Base-by-base conservation (phyloP, 371 early-diverging fungal genomes). In the Basidiobolus meristosporus region DNA sequence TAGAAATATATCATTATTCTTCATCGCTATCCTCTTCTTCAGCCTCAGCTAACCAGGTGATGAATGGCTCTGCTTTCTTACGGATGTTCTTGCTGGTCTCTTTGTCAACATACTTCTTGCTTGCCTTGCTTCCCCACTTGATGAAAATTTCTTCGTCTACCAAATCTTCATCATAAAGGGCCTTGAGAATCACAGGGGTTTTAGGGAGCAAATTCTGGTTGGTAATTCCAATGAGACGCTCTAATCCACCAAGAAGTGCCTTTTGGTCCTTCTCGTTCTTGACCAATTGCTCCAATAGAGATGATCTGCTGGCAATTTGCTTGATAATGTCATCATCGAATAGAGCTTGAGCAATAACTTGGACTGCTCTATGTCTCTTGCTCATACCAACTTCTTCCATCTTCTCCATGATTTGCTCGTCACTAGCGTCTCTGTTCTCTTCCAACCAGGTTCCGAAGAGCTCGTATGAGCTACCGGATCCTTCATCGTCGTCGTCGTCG, bases 171-270 rank as follows among this genome's bases (percentile, higher is more conserved):
- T 92, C 85, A 52, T 90, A 95, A 36, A 90, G 59, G 21, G 69
- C 73, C 77, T 86, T 84, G 54, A 97, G 63, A 39, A 91, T 73
- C 34, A 68, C 47, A 14, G 86, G 71, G 9, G 77, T 63, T 62
- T 85, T 82, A 47, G 70, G 52, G 46, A 86, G 48, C 31, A 89
- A 63, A 18, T 68, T 69, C 41, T 71, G 65, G 53, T 77, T 61
- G 5, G 54, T 59, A 21, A 73, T 58, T 33, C 74, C 76, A 26
- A 92, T 66, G 16, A 91, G 64, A 40, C 88, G 75, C 57, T 93
- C 97, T 46, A 95, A 65, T 20, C 92, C 92, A 50, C 93, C 95
- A 7, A 96, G 57, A 19, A 89, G 54, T 7, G 79, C 79, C 57
- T 79, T 82, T 60, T 90, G 91, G 42, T 70, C 68, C 63, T 90